Evolutionary conservation across 257 asterid genomes (phyloP), one percentile per base, ranked within the genome.

Genomic region (Solanum tarijense): DNA sequence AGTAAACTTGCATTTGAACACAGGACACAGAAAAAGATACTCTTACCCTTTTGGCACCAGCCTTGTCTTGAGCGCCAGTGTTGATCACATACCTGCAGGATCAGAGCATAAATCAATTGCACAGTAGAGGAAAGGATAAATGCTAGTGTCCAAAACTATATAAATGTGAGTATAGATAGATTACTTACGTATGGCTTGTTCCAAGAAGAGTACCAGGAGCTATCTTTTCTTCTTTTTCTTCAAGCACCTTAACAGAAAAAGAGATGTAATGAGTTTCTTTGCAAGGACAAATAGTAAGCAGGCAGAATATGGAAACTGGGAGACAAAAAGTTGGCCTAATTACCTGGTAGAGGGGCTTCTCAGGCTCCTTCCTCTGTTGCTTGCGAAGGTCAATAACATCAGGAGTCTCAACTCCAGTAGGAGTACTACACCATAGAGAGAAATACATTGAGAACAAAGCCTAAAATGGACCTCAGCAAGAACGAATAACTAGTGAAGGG

Each of bases 321-420:
- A 18, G 69, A 16, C 69, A 82, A 46, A 55, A 20, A 82, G 86
- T 29, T 48, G 86, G 68, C 36, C 31, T 32, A 82, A 48, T 87
- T 83, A 97, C 99, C 92, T 96, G 99, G 88, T 96, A 97, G 75
- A 97, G 98, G 86, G 99, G 97, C 93, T 96, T 94, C 87, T 97
- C 99, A n/a, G 99, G 98, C 83, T 97, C 99, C 94, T 97, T 96
- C 92, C 98, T 94, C 91, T 97, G 99, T 91, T 97, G 99, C 91
- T 97, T 97, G 36, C 99, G 99, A 34, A 97, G 99, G 91, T 97
- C 99, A 87, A 97, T 96, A 86, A 96, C 98, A 91, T 97, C 99
- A 58, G 99, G 99, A 87, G 98, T 97, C 92, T 96, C 99, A 83
- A 97, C 99, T 8, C 99, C 99, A 86, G 99, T 97, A 85, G 99